Evolutionary conservation across 805 yeast genomes (phyloP), one percentile per base, ranked within the genome.

Genomic region (Ogataea philodendri): DNA sequence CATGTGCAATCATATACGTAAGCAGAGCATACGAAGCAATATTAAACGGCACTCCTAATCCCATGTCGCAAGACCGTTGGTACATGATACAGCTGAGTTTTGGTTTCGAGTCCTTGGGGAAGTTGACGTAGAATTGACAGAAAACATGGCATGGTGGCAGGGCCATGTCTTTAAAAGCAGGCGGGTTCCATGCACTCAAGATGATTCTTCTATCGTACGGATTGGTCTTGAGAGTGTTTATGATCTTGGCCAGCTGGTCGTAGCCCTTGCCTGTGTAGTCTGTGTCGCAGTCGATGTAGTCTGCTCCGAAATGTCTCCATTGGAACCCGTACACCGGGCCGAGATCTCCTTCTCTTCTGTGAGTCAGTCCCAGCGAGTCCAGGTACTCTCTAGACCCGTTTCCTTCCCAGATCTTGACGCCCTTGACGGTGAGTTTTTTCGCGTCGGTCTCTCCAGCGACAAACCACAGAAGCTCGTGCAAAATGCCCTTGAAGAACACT

Each of bases 271-370:
- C 90, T 0, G 82, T 57, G 55, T 93, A 93, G 55, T 93, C 94
- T 3, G 89, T 72, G 41, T 90, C 88, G 55, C 96, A 86, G 36
- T 87, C 88, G 20, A 55, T 68, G 59, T 93, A 93, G 48, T 84
- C 78, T 5, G 99, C 98, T 27, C 98, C 98, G 60, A 93, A 93
- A 62, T 93, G 98, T 53, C 99, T 78, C 99, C 99, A 93, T 62
- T 93, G 99, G 65, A 93, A 93, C 0, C 99, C 99, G 59, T 93
- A 93, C 3, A 93, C 97, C 1, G 99, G 98, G 1, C 99, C 99
- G 49, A 93, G 62, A 63, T 93, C 99, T 37, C 97, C 97, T 51
- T 78, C 96, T 41, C 88, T 69, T 56, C 96, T 78, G 41, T 84
- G 69, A 0, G 72, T 71, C 29, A 93, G 71, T 1, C 97, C 98